These are phyloP conservation scores for Alternaria metachromatica DNA, from an alignment of 2,329 filamentous ascomycete species.

Conservation along the genomic window DNA sequence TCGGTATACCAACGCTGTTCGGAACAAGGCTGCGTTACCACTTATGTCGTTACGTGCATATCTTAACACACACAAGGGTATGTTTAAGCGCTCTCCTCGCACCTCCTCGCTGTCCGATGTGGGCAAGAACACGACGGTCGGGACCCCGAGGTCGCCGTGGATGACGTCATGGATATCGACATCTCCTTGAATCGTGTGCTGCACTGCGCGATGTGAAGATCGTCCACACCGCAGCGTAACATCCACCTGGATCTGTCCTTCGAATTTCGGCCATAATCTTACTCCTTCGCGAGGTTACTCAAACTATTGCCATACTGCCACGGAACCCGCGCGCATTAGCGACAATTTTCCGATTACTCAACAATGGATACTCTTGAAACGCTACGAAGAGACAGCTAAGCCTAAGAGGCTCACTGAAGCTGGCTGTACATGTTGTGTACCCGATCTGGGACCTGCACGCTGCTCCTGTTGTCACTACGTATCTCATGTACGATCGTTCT, in stretches of 20 bases:
- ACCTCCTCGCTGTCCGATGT: not conserved
- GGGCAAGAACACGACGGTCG: not conserved
- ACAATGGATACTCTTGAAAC: not conserved
- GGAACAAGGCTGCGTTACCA: not conserved
- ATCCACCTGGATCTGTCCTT: not conserved
- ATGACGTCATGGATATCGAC: not conserved
- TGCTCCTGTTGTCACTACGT: constrained; percentile 13
- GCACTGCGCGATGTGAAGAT: not conserved
- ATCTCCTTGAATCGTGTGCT: not conserved
- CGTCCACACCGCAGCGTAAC: not conserved
- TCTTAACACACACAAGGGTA: too few species aligned
- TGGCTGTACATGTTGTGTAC: not conserved
- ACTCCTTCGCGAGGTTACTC: not conserved
- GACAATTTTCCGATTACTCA: not conserved
- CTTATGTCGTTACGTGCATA: not conserved
- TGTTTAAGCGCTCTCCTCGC: not conserved
- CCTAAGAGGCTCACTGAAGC: not conserved
- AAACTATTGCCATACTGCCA: not conserved
- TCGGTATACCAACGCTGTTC: not conserved
- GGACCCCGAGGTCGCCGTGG: not conserved
- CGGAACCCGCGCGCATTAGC: not conserved
- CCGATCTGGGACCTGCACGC: not conserved
- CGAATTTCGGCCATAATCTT: not conserved
- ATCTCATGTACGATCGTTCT: constrained; percentile 33
- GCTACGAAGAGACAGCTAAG: not conserved